phyloP scores from a whole-genome alignment of 345 rosid species.

The Sonneratia caseolaris region DNA sequence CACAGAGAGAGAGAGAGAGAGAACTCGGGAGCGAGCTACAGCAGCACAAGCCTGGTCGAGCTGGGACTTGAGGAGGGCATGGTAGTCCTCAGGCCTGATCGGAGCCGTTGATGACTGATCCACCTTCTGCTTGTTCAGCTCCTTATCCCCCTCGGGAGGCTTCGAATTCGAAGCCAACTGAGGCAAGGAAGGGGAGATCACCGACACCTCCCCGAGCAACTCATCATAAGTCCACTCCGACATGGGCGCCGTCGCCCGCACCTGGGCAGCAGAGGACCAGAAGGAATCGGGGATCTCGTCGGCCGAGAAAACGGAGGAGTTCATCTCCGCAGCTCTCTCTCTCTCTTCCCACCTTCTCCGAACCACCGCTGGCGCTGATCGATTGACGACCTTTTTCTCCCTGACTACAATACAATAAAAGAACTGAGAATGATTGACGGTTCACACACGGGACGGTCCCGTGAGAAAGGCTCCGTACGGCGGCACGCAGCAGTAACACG shows the following conservation, averaged over 20 bases:
- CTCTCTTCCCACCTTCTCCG: background rate
- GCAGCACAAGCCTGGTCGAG: conserved; percentile 76
- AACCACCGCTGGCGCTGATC: background rate
- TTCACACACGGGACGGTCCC: too few relatives aligned
- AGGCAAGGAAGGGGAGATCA: background rate
- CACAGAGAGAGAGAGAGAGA: background rate
- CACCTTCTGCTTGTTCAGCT: background rate
- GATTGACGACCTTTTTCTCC: too few relatives aligned
- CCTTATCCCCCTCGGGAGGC: conserved; percentile 7
- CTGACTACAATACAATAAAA: too few relatives aligned
- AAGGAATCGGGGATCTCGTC: conserved; percentile 4
- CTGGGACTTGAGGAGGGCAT: conserved; percentile 47
- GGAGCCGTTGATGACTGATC: conserved; percentile 18
- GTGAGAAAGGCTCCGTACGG: too few relatives aligned
- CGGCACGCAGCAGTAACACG: too few relatives aligned
- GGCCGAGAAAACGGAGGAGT: background rate
- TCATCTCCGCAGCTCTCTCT: background rate
- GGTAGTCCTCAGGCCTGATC: conserved; percentile 36
- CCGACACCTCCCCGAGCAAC: background rate
- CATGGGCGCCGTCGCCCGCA: background rate
- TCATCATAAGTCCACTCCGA: background rate
- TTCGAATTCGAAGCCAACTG: background rate
- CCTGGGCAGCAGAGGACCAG: background rate
- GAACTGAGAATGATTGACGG: too few relatives aligned
- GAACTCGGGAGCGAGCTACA: conserved; percentile 40